Base-by-base conservation (phyloP, 257 asterid species). In the Hygrophila difformis region DNA sequence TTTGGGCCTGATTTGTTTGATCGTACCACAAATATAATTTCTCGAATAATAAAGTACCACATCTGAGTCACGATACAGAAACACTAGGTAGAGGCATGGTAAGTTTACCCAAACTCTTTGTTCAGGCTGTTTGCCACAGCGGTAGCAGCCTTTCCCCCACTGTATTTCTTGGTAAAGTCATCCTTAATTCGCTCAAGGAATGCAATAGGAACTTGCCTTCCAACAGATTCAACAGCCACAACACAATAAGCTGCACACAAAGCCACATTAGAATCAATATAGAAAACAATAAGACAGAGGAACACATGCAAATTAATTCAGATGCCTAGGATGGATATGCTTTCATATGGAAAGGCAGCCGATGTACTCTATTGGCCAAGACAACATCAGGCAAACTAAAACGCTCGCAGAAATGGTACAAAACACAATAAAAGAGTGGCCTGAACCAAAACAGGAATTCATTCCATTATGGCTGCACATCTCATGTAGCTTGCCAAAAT, bases 111-210 rank as follows among this genome's bases (percentile, higher is more conserved):
- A 19, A 84, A 84, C 29, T 84, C 95, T 69, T 50, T 78, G 60
- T 75, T 84, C 54, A 84, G 72, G 64, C 93, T 73, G 50, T 66
- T 75, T 24, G 93, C 93, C 43, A 67, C 82, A 60, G 95, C 87
- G 15, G 95, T 84, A 42, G 93, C 91, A 44, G 89, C 87, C 77
- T 84, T 84, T 35, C 95, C 95, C 36, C 91, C 95, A 39, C 84
- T 74, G 64, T 84, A 81, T 61, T 76, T 81, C 78, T 81, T 84
- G 47, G 74, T 71, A 55, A 84, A 84, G 1, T 84, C 95, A 39
- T 81, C 95, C 69, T 78, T 84, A 9, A 67, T 59, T 39, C 88
- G 68, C 74, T 84, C 93, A 36, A 84, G 82, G 56, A 63, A 84
- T 28, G 93, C 93, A 24, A 84, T 77, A 4, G 95, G 95, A 21